phyloP scores from a whole-genome alignment of 345 rosid genomes.

The Aurinia saxatilis region DNA sequence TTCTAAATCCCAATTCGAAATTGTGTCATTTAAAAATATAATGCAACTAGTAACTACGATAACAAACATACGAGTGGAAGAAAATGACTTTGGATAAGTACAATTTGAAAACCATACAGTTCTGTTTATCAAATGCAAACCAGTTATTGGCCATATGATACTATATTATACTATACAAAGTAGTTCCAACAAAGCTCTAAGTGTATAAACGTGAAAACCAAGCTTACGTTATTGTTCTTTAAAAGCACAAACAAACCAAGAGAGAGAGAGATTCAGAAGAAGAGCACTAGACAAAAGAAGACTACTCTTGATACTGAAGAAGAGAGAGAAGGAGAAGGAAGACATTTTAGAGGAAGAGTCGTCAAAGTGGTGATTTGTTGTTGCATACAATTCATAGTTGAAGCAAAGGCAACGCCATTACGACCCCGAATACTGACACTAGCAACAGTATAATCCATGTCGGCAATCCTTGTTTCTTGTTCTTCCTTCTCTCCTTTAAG shows the following conservation, averaged over 20 bases:
- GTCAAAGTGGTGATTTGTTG: constrained; percentile 1
- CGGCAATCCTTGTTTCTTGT: constrained; percentile 58
- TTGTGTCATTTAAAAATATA: too few species aligned
- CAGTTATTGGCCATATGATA: neutral
- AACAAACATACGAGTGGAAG: neutral
- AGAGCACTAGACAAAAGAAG: constrained; percentile 18
- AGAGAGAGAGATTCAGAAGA: constrained; percentile 5
- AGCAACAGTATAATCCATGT: constrained; percentile 83
- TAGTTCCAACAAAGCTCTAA: constrained; percentile 17
- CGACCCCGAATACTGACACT: constrained; percentile 78
- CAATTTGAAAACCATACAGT: neutral
- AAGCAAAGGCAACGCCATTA: constrained; percentile 96
- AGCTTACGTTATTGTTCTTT: constrained; percentile 10
- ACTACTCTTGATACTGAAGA: constrained; percentile 13
- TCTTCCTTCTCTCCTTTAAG: constrained; percentile 39
- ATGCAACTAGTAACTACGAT: too few species aligned
- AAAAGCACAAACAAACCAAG: constrained; percentile 16
- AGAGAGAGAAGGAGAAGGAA: neutral
- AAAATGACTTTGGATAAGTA: neutral
- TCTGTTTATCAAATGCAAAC: constrained; percentile 13
- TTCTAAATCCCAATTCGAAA: too few species aligned
- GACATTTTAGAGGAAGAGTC: neutral
- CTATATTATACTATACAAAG: constrained; percentile 23
- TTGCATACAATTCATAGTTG: constrained; percentile 50
- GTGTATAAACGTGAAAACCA: constrained; percentile 7